A percentile compares a stretch with the other conserved stretches of the same genome.
Evolutionary conservation across 2,329 filamentous ascomycete species (phyloP).

Genomic region (Bipolaris gigantea): DNA sequence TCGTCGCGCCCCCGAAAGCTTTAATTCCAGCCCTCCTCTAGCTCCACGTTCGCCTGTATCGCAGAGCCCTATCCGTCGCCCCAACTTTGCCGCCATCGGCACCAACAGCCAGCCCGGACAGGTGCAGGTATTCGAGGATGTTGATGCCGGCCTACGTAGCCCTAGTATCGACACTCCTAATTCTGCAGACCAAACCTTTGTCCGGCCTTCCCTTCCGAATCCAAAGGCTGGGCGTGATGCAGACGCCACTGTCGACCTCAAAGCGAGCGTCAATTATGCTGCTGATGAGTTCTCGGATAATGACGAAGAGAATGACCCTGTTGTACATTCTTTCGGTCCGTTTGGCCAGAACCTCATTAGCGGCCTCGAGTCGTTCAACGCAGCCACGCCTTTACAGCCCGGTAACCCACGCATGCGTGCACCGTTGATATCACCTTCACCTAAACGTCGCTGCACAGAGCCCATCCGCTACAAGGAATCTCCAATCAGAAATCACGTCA

Average conservation of each 20-base stretch:
- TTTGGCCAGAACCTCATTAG: conserved; percentile 84
- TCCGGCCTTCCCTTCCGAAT: conserved; percentile 31
- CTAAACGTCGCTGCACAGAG: conserved; percentile 31
- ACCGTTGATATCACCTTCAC: conserved; percentile 36
- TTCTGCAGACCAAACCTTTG: conserved; percentile 36
- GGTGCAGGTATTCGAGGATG: conserved; percentile 46
- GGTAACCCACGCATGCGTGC: conserved; percentile 33
- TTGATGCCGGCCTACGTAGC: conserved; percentile 34
- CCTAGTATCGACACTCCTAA: conserved; percentile 25
- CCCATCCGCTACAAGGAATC: conserved; percentile 39
- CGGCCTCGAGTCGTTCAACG: conserved; percentile 76
- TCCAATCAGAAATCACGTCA: conserved; percentile 77
- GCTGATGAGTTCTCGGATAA: conserved; percentile 69
- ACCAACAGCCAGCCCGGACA: conserved; percentile 25
- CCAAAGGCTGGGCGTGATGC: conserved; percentile 25
- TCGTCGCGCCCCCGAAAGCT: conserved; percentile 45
- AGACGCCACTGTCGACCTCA: conserved; percentile 17
- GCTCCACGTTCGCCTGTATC: conserved; percentile 76
- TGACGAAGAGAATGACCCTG: conserved; percentile 92
- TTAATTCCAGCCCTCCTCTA: conserved; percentile 64
- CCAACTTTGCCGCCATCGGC: conserved; percentile 45
- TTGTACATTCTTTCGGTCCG: conserved; percentile 88
- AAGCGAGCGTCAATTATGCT: conserved; percentile 34
- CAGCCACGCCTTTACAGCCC: conserved; percentile 57
- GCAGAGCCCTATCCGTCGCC: conserved; percentile 61